phyloP scores from a whole-genome alignment of 2,329 filamentous ascomycete species.

The Fusarium chuoi region DNA sequence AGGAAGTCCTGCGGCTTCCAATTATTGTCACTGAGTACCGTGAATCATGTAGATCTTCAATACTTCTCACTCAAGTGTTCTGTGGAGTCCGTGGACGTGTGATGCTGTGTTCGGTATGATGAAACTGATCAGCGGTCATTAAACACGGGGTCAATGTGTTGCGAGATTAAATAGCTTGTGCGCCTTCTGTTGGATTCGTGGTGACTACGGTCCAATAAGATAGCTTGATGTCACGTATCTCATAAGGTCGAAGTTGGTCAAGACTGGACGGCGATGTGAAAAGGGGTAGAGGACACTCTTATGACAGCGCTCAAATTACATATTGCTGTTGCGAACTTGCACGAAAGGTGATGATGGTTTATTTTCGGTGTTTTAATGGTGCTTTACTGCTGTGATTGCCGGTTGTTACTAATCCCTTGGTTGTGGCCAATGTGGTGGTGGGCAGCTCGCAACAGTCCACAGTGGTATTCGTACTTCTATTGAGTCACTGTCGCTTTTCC shows the following conservation, averaged over 20 bases:
- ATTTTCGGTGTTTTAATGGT: rapidly evolving
- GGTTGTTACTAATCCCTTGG: no score
- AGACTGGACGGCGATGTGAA: neutral
- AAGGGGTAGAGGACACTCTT: no score
- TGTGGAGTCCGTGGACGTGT: rapidly evolving
- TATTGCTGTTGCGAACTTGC: rapidly evolving
- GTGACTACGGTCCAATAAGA: rapidly evolving
- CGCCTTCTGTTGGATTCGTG: rapidly evolving
- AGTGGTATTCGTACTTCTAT: no score
- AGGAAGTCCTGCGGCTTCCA: rapidly evolving
- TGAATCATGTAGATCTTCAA: rapidly evolving
- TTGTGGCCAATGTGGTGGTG: no score
- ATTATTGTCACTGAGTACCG: rapidly evolving
- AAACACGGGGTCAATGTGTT: rapidly evolving
- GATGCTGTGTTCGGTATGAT: neutral
- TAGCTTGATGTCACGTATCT: rapidly evolving
- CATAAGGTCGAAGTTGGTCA: no score
- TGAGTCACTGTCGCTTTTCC: rapidly evolving
- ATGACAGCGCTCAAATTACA: rapidly evolving
- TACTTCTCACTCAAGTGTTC: rapidly evolving
- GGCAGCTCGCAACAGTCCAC: rapidly evolving
- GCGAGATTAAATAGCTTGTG: rapidly evolving
- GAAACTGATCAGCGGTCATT: neutral
- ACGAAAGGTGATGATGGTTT: rapidly evolving
- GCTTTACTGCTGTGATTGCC: rapidly evolving